Percentiles rank a stretch among this genome's conserved stretches.
These are phyloP conservation scores for Beauveria sp. DNA, from an alignment of 2,329 filamentous ascomycete genomes.

Conservation along the genomic window DNA sequence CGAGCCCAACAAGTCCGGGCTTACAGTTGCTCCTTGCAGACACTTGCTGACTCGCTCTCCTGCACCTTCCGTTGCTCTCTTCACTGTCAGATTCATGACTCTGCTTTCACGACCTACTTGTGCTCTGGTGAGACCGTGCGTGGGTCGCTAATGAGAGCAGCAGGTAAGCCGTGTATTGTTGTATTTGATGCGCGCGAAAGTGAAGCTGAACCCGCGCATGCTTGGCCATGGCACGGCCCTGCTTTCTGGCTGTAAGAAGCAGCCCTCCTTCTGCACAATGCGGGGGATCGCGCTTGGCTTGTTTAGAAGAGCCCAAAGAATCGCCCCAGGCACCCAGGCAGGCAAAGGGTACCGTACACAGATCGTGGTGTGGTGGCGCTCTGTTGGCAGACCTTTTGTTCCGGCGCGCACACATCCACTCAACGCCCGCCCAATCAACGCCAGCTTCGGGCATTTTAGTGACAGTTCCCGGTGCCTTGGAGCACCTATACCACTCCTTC, in stretches of 20 bases:
- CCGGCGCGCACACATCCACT: neutral
- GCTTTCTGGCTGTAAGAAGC: neutral
- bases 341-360: constrained; percentile 3
- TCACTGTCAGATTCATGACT: neutral
- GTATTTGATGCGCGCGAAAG: neutral
- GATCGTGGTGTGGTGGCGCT: neutral
- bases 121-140: neutral
- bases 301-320: neutral
- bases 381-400: neutral
- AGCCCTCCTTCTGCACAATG: neutral
- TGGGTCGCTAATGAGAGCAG: neutral
- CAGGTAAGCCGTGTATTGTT: too few relatives aligned
- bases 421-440: neutral
- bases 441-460: neutral
- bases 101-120: neutral
- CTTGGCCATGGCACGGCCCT: neutral
- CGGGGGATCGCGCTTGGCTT: neutral
- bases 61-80: neutral
- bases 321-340: neutral
- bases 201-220: neutral
- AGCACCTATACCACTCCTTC: neutral
- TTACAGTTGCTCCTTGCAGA: neutral
- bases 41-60: neutral
- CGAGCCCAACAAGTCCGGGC: neutral
- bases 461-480: neutral